These are phyloP conservation scores for Haematococcus lacustris DNA, from an alignment of 139 green algal genomes.

Conservation along the genomic window DNA sequence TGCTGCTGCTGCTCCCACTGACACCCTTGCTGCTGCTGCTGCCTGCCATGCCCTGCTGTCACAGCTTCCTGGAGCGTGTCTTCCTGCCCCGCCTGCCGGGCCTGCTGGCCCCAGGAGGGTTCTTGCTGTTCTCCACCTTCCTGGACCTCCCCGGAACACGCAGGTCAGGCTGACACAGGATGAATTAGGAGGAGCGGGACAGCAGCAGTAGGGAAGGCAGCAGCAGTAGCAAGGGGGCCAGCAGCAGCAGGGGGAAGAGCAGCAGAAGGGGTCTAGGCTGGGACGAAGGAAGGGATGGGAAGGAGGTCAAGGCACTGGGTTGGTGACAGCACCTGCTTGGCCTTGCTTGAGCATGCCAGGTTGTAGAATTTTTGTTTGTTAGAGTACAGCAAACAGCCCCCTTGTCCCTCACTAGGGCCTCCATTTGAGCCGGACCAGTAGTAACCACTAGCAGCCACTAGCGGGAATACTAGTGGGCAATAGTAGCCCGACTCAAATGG, in stretches of 20 bases:
- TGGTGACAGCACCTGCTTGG: not conserved
- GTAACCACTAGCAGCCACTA: no score
- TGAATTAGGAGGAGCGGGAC: not conserved
- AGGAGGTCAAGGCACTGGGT: no score
- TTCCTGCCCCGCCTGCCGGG: not conserved
- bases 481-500: no score
- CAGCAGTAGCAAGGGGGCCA: no score
- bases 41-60: not conserved
- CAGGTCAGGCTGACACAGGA: not conserved
- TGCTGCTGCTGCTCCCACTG: not conserved
- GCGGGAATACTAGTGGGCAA: no score
- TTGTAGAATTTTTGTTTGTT: not conserved
- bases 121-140: not conserved
- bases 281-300: not conserved
- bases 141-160: not conserved
- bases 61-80: not conserved
- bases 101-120: not conserved
- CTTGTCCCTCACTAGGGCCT: no score
- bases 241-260: no score
- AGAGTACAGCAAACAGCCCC: not conserved
- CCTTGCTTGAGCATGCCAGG: not conserved
- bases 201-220: not conserved
- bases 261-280: no score
- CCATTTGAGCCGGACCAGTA: no score
- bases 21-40: not conserved